Conservation (phyloP, 495 filamentous ascomycete genomes). For the Tuber melanosporum region DNA sequence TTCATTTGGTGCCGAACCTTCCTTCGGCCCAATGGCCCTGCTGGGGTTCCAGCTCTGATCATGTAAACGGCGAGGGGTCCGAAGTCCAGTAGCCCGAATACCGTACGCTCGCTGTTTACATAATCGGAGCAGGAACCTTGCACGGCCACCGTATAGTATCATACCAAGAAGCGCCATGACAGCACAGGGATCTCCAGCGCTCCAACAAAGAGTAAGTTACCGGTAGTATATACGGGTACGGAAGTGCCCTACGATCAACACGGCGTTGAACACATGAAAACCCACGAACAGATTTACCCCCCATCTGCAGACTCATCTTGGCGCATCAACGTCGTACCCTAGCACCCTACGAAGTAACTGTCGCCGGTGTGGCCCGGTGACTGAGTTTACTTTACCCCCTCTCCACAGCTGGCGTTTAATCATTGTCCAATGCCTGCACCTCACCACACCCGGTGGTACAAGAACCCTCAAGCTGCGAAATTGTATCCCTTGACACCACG, state of each 20-base stretch:
- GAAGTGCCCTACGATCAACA: neutral
- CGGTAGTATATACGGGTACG: too few species aligned
- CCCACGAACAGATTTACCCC: neutral
- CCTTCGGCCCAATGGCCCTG: neutral
- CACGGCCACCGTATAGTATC: too few species aligned
- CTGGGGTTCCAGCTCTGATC: too few species aligned
- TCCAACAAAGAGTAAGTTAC: neutral
- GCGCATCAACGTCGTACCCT: neutral
- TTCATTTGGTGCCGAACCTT: neutral
- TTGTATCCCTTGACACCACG: neutral
- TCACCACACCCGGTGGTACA: neutral
- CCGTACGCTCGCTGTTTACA: too few species aligned
- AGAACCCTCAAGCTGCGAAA: neutral
- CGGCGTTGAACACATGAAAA: neutral
- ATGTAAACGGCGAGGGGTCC: too few species aligned
- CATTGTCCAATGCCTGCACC: neutral
- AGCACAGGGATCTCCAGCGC: neutral
- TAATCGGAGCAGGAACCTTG: too few species aligned
- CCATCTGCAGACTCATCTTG: neutral
- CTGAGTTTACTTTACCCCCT: neutral
- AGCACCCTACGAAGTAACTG: neutral
- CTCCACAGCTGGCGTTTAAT: neutral
- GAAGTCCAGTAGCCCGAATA: too few species aligned
- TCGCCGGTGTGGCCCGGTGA: neutral
- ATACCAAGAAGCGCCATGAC: neutral